Percentiles rank a stretch among this genome's conserved stretches.
Evolutionary conservation across 2,329 filamentous ascomycete species (phyloP).

Genomic region (Ophiocordyceps sinensis): DNA sequence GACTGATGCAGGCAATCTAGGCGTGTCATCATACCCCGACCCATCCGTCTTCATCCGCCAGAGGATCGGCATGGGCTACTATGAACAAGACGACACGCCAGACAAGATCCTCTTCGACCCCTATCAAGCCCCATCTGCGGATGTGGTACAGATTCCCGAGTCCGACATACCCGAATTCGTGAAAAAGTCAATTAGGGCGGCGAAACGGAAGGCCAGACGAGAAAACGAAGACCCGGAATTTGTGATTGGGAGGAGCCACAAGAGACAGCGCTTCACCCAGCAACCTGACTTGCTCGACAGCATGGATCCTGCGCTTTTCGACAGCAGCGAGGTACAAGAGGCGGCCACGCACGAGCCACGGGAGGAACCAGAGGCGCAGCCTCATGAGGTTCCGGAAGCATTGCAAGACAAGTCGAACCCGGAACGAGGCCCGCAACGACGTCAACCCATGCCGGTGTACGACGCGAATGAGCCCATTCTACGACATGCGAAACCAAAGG

Average conservation of each 20-base stretch:
- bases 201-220: slow-evolving; percentile 36
- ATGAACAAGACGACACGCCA: slow-evolving; percentile 41
- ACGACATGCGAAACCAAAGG: slow-evolving; percentile 35
- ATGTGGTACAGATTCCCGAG: slow-evolving; percentile 26
- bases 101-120: slow-evolving; percentile 46
- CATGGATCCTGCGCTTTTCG: slow-evolving; percentile 40
- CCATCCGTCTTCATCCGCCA: slow-evolving; percentile 30
- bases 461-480: slow-evolving; percentile 33
- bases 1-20: slow-evolving; percentile 13
- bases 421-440: slow-evolving; percentile 9
- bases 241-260: slow-evolving; percentile 24
- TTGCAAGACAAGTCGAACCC: slow-evolving; percentile 1
- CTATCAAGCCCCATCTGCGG: slow-evolving; percentile 36
- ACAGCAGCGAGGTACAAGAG: slow-evolving; percentile 6
- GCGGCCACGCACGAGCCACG: slow-evolving; percentile 8
- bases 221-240: slow-evolving; percentile 43
- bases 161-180: slow-evolving; percentile 37
- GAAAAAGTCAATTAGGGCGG: slow-evolving; percentile 37
- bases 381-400: slow-evolving; percentile 3
- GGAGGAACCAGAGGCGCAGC: slow-evolving; percentile 6
- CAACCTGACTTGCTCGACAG: slow-evolving; percentile 19
- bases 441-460: slow-evolving; percentile 11
- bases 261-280: slow-evolving; percentile 20
- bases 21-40: slow-evolving; percentile 30
- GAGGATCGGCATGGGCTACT: slow-evolving; percentile 45